Percentiles rank a stretch among this genome's conserved stretches.
Evolutionary conservation across 2,329 filamentous ascomycete genomes (phyloP).

Genomic region (Pseudohalonectria lignicola): DNA sequence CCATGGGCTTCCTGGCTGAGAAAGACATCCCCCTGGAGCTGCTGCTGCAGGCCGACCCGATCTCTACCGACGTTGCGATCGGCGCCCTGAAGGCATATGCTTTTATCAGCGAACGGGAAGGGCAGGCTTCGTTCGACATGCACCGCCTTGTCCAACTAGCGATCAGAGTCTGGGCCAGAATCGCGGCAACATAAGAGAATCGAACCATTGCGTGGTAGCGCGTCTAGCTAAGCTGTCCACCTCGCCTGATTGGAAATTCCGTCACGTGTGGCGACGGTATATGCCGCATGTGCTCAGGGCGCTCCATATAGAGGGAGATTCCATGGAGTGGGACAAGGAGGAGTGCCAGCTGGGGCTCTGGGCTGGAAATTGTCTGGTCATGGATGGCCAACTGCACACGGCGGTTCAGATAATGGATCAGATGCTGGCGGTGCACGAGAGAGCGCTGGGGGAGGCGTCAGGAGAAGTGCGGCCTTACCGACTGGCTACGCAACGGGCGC

Average conservation of each 20-base stretch:
- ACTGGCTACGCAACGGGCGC: no score
- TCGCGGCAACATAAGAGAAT: background rate
- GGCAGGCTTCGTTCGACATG: slow-evolving; percentile 13
- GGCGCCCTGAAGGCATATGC: slow-evolving; percentile 15
- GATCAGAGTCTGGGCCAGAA: slow-evolving; percentile 3
- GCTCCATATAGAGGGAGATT: background rate
- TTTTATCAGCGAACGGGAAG: slow-evolving; percentile 16
- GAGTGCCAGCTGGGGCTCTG: background rate
- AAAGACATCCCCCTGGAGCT: slow-evolving; percentile 18
- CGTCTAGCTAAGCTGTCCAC: background rate
- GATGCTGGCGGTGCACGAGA: no score
- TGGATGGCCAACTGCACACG: background rate
- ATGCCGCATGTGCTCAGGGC: background rate
- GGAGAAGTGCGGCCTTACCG: no score
- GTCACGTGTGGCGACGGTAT: background rate
- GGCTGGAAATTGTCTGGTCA: background rate
- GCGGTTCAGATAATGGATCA: no score
- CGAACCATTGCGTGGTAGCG: background rate
- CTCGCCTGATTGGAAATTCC: background rate
- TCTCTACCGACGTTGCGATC: slow-evolving; percentile 12
- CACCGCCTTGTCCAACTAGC: slow-evolving; percentile 19
- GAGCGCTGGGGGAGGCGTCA: no score
- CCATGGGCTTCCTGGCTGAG: slow-evolving; percentile 16
- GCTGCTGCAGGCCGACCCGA: slow-evolving; percentile 8
- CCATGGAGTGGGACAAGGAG: background rate